Conservation (phyloP, 768 basidiomycete genomes). For the Cyclocybe aegerita region DNA sequence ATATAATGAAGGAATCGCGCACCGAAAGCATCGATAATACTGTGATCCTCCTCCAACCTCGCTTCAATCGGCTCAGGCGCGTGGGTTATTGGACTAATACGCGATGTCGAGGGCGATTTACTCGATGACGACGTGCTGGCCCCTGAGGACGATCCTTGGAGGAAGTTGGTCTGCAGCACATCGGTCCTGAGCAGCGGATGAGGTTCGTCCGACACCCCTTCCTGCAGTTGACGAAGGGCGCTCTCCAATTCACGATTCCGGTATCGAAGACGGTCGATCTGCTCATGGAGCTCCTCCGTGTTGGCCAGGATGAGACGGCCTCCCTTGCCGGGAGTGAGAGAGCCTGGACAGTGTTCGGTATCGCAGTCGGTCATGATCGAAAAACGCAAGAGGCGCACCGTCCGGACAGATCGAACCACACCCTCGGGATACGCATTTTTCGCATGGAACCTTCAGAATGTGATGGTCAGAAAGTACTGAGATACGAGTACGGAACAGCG, state of each 20-base stretch:
- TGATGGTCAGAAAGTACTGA: conserved; percentile 1
- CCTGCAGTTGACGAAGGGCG: conserved; percentile 51
- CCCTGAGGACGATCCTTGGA: conserved; percentile 15
- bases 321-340: conserved; percentile 58
- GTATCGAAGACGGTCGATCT: conserved; percentile 51
- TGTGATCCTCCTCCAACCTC: conserved; percentile 36
- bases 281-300: conserved; percentile 69
- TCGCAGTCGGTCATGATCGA: background rate
- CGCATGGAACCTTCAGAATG: conserved; percentile 63
- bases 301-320: conserved; percentile 64
- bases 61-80: conserved; percentile 12
- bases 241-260: conserved; percentile 65
- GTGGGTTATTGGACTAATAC: conserved; percentile 7
- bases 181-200: conserved; percentile 46
- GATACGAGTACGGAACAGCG: conserved; percentile 14
- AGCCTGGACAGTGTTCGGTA: conserved; percentile 32
- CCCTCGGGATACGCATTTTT: conserved; percentile 74
- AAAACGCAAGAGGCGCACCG: conserved; percentile 37
- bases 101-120: conserved; percentile 21
- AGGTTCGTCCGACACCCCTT: conserved; percentile 43
- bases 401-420: conserved; percentile 79
- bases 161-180: conserved; percentile 13
- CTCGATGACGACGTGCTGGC: conserved; percentile 21
- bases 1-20: background rate
- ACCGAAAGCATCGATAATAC: conserved; percentile 43